phyloP scores from a whole-genome alignment of 345 rosid species.

The Eucalyptus tenuipes region DNA sequence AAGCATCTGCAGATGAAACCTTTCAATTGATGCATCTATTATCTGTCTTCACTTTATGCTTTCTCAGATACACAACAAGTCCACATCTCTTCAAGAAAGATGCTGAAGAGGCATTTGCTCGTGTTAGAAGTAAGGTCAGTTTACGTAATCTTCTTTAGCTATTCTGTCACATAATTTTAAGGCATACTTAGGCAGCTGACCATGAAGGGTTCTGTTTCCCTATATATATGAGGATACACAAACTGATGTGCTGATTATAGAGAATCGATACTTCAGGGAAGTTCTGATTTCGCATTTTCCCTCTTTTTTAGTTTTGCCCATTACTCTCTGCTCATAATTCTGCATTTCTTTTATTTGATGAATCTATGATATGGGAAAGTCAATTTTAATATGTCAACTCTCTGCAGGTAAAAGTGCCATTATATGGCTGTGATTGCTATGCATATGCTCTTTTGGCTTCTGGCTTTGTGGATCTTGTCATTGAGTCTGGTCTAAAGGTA shows the following conservation, averaged over 20 bases:
- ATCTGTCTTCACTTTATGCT: neutral
- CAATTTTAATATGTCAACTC: neutral
- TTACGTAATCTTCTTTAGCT: neutral
- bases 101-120: slow-evolving; percentile 70
- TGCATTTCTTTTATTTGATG: neutral
- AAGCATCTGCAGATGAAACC: neutral
- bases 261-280: neutral
- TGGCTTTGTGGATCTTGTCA: slow-evolving; percentile 88
- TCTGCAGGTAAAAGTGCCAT: slow-evolving; percentile 73
- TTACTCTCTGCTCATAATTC: neutral
- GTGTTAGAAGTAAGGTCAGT: slow-evolving; percentile 75
- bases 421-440: slow-evolving; percentile 97
- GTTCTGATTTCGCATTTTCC: neutral
- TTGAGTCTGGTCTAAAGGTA: slow-evolving; percentile 94
- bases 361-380: neutral
- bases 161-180: neutral
- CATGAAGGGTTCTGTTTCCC: neutral
- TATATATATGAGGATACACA: neutral
- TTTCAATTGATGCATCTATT: neutral
- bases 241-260: neutral
- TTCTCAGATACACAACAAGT: slow-evolving; percentile 81
- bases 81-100: slow-evolving; percentile 86
- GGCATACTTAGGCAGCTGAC: neutral
- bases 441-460: slow-evolving; percentile 96
- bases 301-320: neutral